Evolutionary conservation across 2,329 filamentous ascomycete genomes (phyloP).

Genomic region (Pseudomassariella vexata): DNA sequence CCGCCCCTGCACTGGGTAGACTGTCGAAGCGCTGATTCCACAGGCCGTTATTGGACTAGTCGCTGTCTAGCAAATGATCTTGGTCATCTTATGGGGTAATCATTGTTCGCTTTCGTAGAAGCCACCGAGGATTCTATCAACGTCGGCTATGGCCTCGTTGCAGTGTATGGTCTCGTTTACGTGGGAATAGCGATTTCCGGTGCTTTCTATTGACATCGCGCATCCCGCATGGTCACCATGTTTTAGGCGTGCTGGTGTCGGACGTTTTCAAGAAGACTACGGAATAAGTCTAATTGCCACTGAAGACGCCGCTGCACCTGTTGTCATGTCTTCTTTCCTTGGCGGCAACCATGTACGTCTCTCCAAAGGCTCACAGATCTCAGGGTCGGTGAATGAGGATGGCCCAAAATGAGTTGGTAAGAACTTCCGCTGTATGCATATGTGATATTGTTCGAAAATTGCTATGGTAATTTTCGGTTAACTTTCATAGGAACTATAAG

Average conservation of each 20-base stretch:
- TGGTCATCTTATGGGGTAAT: slow-evolving; percentile 29
- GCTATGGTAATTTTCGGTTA: too few relatives aligned
- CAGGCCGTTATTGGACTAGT: slow-evolving; percentile 19
- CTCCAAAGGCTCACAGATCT: slow-evolving; percentile 10
- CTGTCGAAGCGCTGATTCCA: background rate
- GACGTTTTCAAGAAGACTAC: slow-evolving; percentile 28
- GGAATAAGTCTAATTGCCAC: slow-evolving; percentile 19
- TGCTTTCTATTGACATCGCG: slow-evolving; percentile 25
- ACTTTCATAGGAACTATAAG: too few relatives aligned
- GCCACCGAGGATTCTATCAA: slow-evolving; percentile 15
- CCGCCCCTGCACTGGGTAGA: too few relatives aligned
- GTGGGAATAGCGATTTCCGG: slow-evolving; percentile 24
- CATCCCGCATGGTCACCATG: slow-evolving; percentile 25
- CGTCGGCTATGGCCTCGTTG: slow-evolving; percentile 26
- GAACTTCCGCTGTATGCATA: too few relatives aligned
- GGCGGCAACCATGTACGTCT: slow-evolving; percentile 16
- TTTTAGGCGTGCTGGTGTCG: slow-evolving; percentile 24
- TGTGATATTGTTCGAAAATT: too few relatives aligned
- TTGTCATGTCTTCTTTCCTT: slow-evolving; percentile 23
- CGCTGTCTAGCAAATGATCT: slow-evolving; percentile 24
- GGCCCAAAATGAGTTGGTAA: slow-evolving; percentile 7
- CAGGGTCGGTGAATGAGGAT: slow-evolving; percentile 2
- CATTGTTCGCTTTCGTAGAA: too few relatives aligned
- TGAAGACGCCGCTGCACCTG: slow-evolving; percentile 25
- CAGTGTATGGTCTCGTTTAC: slow-evolving; percentile 26